Base-by-base conservation (phyloP, 2,329 filamentous ascomycete genomes). In the Neurospora sp. region DNA sequence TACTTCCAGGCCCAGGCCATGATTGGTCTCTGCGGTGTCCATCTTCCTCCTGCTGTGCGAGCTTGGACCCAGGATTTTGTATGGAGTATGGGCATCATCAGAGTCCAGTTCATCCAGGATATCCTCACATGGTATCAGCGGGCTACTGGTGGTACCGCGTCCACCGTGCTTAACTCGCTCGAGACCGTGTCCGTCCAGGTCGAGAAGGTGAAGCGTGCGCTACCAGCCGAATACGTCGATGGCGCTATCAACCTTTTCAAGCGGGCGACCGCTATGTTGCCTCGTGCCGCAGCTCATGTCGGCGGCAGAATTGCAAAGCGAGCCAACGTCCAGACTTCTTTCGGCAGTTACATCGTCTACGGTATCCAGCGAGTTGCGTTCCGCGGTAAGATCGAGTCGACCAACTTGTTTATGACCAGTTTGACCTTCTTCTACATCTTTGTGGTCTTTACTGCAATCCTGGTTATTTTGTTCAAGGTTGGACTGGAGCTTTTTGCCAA, bases 41-140 rank as follows among this genome's bases (percentile, higher is more conserved):
- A 86, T 66, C 86, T 97, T 69, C 95, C 95, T 10, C 95, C 95
- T 0, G 92, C 97, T 72, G 95, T 97, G 69, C 87, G 92, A 76
- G 87, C 94, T 0, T 98, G 95, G 95, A 97, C 94, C 1, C 94
- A 97, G 82, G 95, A 97, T 81, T 97, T 98, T 82, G 92, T 96
- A 78, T 98, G 95, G 95, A 96, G 91, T 77, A 96, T 98, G 93
- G 95, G 95, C 76, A 93, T 98, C 76, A 97, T 98, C 76, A 87
- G 88, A 68, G 86, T 97, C 58, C 85, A 84, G n/a, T 97, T 97
- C 79, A 87, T 97, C 82, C 93, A 98, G 82, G 85, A 84, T 67
- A 92, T 97, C 77, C 92, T 93, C 72, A 97, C 93, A 42, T 98
- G 95, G 95, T 98, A 97, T 79, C 94, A 97, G 82, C 91, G 94